phyloP scores from a whole-genome alignment of 1,284 basidiomycete species.

The Agaricales sp. region DNA sequence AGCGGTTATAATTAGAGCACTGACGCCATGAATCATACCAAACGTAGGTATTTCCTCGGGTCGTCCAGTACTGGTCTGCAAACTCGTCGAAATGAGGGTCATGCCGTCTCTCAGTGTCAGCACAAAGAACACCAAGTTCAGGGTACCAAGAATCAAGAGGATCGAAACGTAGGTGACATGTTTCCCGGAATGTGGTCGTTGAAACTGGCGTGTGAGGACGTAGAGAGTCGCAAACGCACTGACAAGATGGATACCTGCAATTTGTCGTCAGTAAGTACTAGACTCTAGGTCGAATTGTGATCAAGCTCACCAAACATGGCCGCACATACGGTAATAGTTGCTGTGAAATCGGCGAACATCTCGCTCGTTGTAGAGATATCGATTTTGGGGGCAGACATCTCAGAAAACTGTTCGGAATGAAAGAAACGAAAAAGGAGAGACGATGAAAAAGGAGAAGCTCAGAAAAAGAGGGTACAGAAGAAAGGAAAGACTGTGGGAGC shows the following conservation, averaged over 20 bases:
- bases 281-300: background rate
- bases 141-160: background rate
- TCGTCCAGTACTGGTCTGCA: background rate
- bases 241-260: background rate
- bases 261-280: background rate
- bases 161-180: background rate
- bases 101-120: background rate
- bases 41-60: background rate
- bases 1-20: background rate
- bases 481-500: background rate
- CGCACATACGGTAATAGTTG: background rate
- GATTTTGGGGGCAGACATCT: background rate
- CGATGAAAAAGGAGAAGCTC: too few relatives aligned
- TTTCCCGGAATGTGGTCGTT: background rate
- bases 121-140: background rate
- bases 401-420: too few relatives aligned
- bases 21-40: background rate
- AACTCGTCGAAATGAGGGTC: background rate
- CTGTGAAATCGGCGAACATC: background rate
- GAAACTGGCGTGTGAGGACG: background rate
- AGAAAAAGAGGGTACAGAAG: background rate
- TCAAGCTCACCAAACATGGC: background rate
- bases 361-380: background rate
- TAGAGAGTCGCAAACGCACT: background rate
- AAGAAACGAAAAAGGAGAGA: too few relatives aligned